These are phyloP conservation scores for Cryptococcus maquisensis DNA, from an alignment of 1,284 basidiomycete genomes.

Conservation along the genomic window DNA sequence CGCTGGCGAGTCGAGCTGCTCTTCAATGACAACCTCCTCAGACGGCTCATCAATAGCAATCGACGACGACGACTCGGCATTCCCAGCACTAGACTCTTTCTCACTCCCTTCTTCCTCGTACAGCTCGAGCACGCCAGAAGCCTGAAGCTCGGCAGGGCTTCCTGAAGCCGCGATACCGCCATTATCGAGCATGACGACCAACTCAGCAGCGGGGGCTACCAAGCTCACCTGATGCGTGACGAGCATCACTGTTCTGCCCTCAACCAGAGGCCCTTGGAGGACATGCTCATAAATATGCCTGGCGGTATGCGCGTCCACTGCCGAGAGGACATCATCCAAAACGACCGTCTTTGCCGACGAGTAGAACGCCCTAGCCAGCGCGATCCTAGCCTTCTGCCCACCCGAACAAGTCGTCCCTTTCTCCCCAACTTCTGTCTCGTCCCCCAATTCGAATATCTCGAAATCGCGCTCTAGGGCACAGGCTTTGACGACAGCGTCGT, in stretches of 20 bases:
- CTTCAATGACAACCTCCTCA: conserved; percentile 27
- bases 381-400: conserved; percentile 47
- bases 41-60: background rate
- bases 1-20: conserved; percentile 47
- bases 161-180: conserved; percentile 39
- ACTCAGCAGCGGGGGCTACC: conserved; percentile 50
- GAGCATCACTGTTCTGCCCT: conserved; percentile 50
- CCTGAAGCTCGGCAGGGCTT: conserved; percentile 32
- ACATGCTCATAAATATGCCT: conserved; percentile 40
- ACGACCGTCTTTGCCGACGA: conserved; percentile 43
- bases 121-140: conserved; percentile 24
- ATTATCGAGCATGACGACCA: conserved; percentile 43
- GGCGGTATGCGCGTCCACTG: conserved; percentile 52
- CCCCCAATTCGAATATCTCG: conserved; percentile 54
- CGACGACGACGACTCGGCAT: background rate
- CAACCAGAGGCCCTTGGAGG: conserved; percentile 45
- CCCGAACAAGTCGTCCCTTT: conserved; percentile 54
- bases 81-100: background rate
- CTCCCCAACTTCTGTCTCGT: conserved; percentile 58
- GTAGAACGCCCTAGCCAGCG: conserved; percentile 47
- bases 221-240: conserved; percentile 56
- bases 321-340: conserved; percentile 46
- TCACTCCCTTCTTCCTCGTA: conserved; percentile 4
- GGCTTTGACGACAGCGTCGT: conserved; percentile 51
- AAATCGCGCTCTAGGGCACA: conserved; percentile 55